Evolutionary conservation across 2,329 filamentous ascomycete genomes (phyloP), one percentile per base, ranked within the genome.

Genomic region (Decorospora gaudefroyi): DNA sequence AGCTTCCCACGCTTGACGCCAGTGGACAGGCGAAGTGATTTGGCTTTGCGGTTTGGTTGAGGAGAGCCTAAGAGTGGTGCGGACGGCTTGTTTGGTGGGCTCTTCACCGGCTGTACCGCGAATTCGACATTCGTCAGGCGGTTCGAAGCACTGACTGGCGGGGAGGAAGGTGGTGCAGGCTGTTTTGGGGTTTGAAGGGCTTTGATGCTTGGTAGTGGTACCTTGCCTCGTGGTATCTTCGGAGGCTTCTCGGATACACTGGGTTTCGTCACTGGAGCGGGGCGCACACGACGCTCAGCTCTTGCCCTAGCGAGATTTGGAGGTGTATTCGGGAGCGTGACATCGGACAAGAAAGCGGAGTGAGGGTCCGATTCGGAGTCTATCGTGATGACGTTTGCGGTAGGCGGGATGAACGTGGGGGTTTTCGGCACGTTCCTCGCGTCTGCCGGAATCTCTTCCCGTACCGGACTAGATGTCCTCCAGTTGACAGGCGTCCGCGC

Each of bases 1-100:
- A 77, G 55, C 43, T 66, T 74, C 23, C 70, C 73, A 44, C 72
- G 69, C 11, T 68, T 71, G 6, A 64, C 61, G n/a, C 65, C 69
- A 4, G 59, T 57, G 9, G 71, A 61, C 6, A 77, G 53, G 2
- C 70, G 70, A 19, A 76, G 44, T 3, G 67, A 58, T 45, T 67
- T 73, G 1, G 61, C 53, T 42, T 57, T 66, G 31, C 51, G 64
- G 11, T 55, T 53, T 9, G 49, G 55, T 18, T 49, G 49, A 4
- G 60, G 57, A 9, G 59, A 51, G 35, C 41, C 28, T 15, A n/a
- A 27, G 16, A 55, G 55, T 10, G 50, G 34, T 11, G 45, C 22
- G 10, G 33, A 27, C 6, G 38, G 38, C n/a, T 43, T 42, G 31
- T 50, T 46, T 6, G 13, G 47, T 12, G 45, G 31, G 13, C 47